phyloP scores from a whole-genome alignment of 495 filamentous ascomycete genomes.

The Hyaloscypha variabilis region DNA sequence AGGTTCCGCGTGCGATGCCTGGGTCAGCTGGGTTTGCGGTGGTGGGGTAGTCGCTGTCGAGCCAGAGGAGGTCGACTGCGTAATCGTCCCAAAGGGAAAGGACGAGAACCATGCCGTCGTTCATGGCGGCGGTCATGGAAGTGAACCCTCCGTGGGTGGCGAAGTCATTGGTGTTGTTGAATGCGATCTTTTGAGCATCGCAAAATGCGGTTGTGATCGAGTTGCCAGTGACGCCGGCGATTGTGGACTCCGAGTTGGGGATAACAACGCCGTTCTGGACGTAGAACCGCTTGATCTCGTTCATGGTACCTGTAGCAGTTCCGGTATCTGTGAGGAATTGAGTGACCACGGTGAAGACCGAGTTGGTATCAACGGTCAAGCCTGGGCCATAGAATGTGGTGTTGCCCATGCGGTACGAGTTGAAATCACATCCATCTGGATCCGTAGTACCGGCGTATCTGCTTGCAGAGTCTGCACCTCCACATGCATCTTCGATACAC shows the following conservation, averaged over 20 bases:
- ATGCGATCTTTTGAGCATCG: conserved; percentile 59
- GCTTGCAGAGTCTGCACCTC: conserved; percentile 27
- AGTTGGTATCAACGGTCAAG: conserved; percentile 59
- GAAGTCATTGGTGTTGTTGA: conserved; percentile 60
- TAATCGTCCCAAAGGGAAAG: conserved; percentile 76
- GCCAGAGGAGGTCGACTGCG: conserved; percentile 78
- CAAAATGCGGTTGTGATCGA: conserved; percentile 62
- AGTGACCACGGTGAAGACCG: conserved; percentile 69
- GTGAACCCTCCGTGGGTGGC: conserved; percentile 56
- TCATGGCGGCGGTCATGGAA: conserved; percentile 56
- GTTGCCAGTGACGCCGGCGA: conserved; percentile 57
- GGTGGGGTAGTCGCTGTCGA: conserved; percentile 74
- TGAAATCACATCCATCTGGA: conserved; percentile 76
- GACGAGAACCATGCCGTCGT: conserved; percentile 66
- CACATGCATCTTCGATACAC: conserved; percentile 35
- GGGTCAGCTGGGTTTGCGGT: conserved; percentile 53
- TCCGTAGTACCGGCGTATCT: conserved; percentile 65
- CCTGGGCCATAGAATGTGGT: conserved; percentile 59
- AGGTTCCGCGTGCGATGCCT: conserved; percentile 72
- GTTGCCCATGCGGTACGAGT: conserved; percentile 65
- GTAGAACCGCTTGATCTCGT: conserved; percentile 65
- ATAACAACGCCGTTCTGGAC: conserved; percentile 38
- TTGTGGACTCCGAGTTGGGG: conserved; percentile 45
- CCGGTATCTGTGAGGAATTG: conserved; percentile 67
- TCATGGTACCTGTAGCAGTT: conserved; percentile 56